Evolutionary conservation across 179 eudicot species (phyloP).

Genomic region (Gypsophila paniculata): DNA sequence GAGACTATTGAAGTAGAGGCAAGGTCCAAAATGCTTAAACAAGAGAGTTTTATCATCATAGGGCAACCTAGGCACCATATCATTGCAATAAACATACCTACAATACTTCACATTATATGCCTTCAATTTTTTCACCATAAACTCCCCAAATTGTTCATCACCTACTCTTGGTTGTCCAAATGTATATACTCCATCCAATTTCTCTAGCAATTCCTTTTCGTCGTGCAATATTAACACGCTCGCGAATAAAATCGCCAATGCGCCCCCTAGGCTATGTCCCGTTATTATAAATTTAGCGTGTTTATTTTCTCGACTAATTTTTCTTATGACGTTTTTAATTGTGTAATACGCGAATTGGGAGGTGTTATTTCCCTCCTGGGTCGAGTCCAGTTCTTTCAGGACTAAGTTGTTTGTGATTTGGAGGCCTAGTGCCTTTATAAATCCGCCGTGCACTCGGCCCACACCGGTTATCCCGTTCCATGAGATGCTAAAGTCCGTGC

Average conservation of each 20-base stretch:
- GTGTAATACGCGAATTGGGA: conserved; percentile 41
- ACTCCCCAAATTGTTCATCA: conserved; percentile 42
- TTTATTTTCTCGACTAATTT: conserved; percentile 24
- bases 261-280: conserved; percentile 58
- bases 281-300: conserved; percentile 37
- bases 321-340: conserved; percentile 28
- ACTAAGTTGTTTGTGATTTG: conserved; percentile 16
- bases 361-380: not conserved
- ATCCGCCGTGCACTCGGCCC: conserved; percentile 50
- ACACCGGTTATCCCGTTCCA: conserved; percentile 33
- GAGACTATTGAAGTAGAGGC: conserved; percentile 38
- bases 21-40: conserved; percentile 49
- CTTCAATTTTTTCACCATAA: conserved; percentile 36
- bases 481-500: conserved; percentile 49
- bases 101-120: conserved; percentile 34
- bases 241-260: conserved; percentile 47
- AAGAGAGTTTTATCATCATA: conserved; percentile 34
- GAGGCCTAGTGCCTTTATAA: conserved; percentile 52
- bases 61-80: conserved; percentile 50
- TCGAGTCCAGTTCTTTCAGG: conserved; percentile 31
- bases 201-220: conserved; percentile 37
- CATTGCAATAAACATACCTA: conserved; percentile 53
- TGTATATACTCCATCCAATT: conserved; percentile 48
- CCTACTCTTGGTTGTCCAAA: conserved; percentile 66
- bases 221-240: conserved; percentile 36